Conservation (phyloP, 2,329 filamentous ascomycete species). For the Talaromyces sp. region DNA sequence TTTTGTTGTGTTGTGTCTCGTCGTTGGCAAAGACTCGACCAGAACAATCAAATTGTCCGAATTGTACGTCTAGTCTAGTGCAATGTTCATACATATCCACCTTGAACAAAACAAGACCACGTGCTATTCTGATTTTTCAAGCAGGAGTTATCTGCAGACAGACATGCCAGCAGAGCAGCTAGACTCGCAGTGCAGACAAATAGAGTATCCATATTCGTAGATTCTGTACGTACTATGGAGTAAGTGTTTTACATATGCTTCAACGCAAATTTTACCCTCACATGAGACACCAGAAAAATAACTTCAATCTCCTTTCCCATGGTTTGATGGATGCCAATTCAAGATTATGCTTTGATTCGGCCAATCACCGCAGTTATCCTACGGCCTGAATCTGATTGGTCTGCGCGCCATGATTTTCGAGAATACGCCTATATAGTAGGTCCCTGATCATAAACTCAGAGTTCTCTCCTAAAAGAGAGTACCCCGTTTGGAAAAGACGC, state of each 20-base stretch:
- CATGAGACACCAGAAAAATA: constrained; percentile 1
- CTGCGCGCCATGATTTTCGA: not conserved
- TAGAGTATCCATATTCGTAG: not conserved
- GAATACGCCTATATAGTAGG: not conserved
- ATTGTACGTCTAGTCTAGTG: not conserved
- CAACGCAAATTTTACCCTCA: not conserved
- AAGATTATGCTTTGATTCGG: not conserved
- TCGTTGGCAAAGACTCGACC: not conserved
- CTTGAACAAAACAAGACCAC: not conserved
- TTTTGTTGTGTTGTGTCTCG: not conserved
- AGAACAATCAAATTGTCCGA: not conserved
- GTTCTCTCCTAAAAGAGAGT: not conserved
- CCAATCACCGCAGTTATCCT: not conserved
- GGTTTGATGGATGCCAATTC: not conserved
- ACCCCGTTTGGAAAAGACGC: not conserved
- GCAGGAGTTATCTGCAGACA: not conserved
- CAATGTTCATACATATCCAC: not conserved
- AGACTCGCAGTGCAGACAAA: not conserved
- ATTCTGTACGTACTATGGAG: not conserved
- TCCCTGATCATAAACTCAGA: not conserved
- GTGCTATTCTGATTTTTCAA: constrained; percentile 1
- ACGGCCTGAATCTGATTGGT: not conserved
- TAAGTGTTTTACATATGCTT: not conserved
- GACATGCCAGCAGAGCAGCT: not conserved
- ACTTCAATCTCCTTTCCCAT: not conserved